A percentile compares a stretch with the other conserved stretches of the same genome.
phyloP scores from a whole-genome alignment of 129 eudicot genomes.

The Gnaphalium uliginosum region DNA sequence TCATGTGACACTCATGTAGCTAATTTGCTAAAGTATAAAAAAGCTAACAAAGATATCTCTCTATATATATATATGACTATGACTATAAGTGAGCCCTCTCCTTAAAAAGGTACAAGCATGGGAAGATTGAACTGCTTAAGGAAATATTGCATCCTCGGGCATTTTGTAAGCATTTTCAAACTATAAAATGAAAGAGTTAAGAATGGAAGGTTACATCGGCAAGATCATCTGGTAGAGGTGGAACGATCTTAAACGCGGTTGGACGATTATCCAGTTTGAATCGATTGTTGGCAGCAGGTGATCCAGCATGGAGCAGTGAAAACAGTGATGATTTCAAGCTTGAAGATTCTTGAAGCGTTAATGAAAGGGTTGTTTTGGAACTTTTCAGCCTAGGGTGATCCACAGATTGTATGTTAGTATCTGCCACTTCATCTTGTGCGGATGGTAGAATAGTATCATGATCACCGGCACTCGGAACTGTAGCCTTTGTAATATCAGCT shows the following conservation, averaged over 20 bases:
- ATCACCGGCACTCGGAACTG: conserved; percentile 31
- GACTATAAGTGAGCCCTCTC: too few relatives aligned
- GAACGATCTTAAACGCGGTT: conserved; percentile 58
- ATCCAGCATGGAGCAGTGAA: conserved; percentile 47
- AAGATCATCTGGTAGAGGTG: conserved; percentile 73
- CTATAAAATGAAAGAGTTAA: conserved; percentile 6
- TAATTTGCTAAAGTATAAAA: too few relatives aligned
- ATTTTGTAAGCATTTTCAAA: not conserved
- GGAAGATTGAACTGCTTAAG: not conserved
- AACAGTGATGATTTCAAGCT: conserved; percentile 50
- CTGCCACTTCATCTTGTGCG: conserved; percentile 33
- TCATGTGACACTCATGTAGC: not conserved
- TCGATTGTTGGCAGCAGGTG: conserved; percentile 52
- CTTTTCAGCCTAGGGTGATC: conserved; percentile 27
- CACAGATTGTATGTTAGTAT: conserved; percentile 30
- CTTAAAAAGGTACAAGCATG: not conserved
- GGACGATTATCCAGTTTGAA: conserved; percentile 95
- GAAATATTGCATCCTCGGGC: not conserved
- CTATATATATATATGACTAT: too few relatives aligned
- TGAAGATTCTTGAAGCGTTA: conserved; percentile 40
- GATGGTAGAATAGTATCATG: conserved; percentile 35
- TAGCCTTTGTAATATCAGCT: conserved; percentile 40
- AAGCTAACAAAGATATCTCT: too few relatives aligned
- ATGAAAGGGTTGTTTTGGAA: not conserved
- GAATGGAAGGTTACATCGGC: conserved; percentile 52